A percentile compares a stretch with the other conserved stretches of the same genome.
Evolutionary conservation across 352 stramenopile genomes (phyloP).

Genomic region (Phytophthora ohioensis): DNA sequence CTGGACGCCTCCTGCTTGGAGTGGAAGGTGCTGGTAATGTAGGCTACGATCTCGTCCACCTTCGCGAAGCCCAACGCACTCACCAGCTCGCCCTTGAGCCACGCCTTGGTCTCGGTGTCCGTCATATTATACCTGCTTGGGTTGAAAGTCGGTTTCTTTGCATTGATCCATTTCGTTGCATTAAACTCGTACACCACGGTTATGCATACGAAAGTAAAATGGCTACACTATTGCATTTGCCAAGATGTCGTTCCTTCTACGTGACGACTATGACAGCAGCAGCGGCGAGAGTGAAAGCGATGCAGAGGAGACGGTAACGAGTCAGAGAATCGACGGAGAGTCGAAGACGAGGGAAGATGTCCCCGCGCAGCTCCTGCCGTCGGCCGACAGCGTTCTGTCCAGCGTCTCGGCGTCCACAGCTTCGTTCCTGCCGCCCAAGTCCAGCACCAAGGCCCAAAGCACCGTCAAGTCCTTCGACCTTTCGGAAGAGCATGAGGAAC

Average conservation of each 20-base stretch:
- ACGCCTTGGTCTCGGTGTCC: constrained; percentile 45
- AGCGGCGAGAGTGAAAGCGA: constrained; percentile 46
- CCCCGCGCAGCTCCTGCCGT: constrained; percentile 39
- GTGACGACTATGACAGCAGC: constrained; percentile 54
- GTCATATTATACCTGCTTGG: constrained; percentile 25
- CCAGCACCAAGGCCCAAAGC: constrained; percentile 9
- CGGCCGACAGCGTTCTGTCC: constrained; percentile 53
- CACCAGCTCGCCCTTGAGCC: constrained; percentile 69
- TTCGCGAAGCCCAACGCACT: constrained; percentile 73
- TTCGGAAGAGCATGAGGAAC: constrained; percentile 36
- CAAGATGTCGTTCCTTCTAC: constrained; percentile 64
- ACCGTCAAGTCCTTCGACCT: constrained; percentile 44
- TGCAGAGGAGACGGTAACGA: constrained; percentile 18
- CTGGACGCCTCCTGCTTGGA: constrained; percentile 54
- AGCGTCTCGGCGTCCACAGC: constrained; percentile 41
- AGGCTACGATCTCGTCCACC: constrained; percentile 73
- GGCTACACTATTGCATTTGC: constrained; percentile 10
- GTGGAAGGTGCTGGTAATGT: constrained; percentile 59
- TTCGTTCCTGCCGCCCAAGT: constrained; percentile 53
- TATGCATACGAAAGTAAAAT: constrained; percentile 7
- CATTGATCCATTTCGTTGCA: neutral
- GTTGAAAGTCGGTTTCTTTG: constrained; percentile 1
- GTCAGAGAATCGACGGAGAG: neutral
- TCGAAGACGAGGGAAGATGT: neutral
- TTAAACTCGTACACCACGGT: neutral